Evolutionary conservation across 2,329 filamentous ascomycete genomes (phyloP).

Genomic region (Aspergillus tanneri): DNA sequence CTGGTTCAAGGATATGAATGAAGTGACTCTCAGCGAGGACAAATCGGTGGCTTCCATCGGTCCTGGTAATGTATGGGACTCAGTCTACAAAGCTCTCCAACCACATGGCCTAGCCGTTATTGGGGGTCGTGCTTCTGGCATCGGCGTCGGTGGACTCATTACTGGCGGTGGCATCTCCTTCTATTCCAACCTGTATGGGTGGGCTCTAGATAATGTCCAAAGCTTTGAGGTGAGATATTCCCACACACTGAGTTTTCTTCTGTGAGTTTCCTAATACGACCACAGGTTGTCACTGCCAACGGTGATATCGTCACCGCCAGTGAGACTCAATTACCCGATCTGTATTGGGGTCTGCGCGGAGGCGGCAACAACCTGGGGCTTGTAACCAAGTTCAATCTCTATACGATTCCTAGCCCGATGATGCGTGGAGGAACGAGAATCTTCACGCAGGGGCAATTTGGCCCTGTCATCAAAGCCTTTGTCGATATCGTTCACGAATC

Average conservation of each 20-base stretch:
- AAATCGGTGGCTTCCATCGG: constrained; percentile 30
- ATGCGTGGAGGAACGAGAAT: constrained; percentile 42
- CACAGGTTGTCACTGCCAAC: constrained; percentile 28
- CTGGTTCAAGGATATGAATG: constrained; percentile 32
- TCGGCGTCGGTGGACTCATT: constrained; percentile 25
- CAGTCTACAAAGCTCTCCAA: constrained; percentile 35
- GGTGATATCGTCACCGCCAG: constrained; percentile 34
- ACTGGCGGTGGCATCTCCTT: constrained; percentile 35
- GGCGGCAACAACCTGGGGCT: constrained; percentile 42
- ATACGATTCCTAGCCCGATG: constrained; percentile 36
- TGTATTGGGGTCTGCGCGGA: constrained; percentile 44
- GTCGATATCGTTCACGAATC: constrained; percentile 26
- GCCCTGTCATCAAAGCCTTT: constrained; percentile 35
- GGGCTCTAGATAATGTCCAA: constrained; percentile 37
- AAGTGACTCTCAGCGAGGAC: constrained; percentile 29
- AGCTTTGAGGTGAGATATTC: constrained; percentile 30
- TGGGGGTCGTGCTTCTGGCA: constrained; percentile 32
- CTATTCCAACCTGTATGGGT: constrained; percentile 35
- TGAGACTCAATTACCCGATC: constrained; percentile 29
- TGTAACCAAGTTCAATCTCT: constrained; percentile 42
- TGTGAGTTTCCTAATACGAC: too few relatives aligned
- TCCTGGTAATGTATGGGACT: constrained; percentile 36
- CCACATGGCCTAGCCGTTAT: constrained; percentile 32
- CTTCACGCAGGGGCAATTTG: constrained; percentile 31
- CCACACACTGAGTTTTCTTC: too few relatives aligned